These are phyloP conservation scores for Ensete ventricosum DNA, from an alignment of 176 grass and related monocot species.

Conservation along the genomic window DNA sequence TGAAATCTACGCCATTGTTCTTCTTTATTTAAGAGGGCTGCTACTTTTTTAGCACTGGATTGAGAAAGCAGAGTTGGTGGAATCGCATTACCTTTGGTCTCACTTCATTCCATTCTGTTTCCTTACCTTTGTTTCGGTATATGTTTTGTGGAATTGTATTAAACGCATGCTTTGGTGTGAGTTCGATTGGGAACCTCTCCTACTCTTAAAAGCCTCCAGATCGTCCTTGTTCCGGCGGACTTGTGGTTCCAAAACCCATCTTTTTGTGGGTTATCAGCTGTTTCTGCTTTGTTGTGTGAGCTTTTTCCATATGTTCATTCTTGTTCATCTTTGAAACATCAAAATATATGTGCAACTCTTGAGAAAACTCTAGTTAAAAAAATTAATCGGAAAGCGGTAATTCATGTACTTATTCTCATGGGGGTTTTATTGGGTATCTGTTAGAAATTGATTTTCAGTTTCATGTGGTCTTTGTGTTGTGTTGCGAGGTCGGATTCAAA, in stretches of 20 bases:
- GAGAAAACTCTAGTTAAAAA: background rate
- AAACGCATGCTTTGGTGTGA: background rate
- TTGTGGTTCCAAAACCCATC: background rate
- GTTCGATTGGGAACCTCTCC: background rate
- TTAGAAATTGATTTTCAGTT: background rate
- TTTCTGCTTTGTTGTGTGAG: conserved; percentile 18
- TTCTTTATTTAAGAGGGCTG: background rate
- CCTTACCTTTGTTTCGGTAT: conserved; percentile 6
- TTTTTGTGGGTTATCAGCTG: background rate
- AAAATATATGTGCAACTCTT: background rate
- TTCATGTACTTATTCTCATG: background rate
- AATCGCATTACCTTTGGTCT: conserved; percentile 2
- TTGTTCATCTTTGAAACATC: conserved; percentile 7
- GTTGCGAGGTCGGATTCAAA: background rate
- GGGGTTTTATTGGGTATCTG: background rate
- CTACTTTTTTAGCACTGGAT: background rate
- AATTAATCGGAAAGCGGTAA: background rate
- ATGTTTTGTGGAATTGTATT: background rate
- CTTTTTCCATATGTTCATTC: conserved; percentile 4
- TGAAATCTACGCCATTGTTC: background rate
- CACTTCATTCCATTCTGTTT: conserved; percentile 16
- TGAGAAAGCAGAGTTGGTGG: conserved; percentile 5
- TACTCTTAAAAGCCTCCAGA: conserved; percentile 4
- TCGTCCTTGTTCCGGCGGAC: background rate
- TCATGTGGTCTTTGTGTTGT: background rate